phyloP scores from a whole-genome alignment of 2,329 filamentous ascomycete species.

The Phyllosticta ampelicida region DNA sequence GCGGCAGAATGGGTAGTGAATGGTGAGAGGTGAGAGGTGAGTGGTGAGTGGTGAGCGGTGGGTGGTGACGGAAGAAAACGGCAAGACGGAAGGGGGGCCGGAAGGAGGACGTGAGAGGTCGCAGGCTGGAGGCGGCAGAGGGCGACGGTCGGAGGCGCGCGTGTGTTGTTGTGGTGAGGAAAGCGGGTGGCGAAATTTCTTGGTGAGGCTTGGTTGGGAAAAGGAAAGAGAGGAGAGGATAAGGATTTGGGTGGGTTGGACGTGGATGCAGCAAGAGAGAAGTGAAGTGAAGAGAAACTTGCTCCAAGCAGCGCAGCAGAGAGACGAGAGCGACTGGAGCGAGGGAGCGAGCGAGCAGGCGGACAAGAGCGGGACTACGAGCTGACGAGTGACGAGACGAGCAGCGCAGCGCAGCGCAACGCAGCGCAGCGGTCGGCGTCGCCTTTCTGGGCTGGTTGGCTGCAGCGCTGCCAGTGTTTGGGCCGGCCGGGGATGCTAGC shows the following conservation, averaged over 20 bases:
- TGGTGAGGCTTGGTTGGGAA: no score
- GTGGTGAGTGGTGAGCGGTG: no score
- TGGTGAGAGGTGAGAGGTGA: no score
- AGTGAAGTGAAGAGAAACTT: not conserved
- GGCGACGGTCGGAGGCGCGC: not conserved
- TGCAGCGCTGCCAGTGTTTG: not conserved
- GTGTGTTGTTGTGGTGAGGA: no score
- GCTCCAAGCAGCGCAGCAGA: not conserved
- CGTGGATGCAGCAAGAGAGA: no score
- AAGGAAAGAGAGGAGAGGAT: no score
- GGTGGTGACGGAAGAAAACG: constrained; percentile 4
- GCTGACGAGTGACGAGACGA: not conserved
- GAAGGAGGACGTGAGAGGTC: not conserved
- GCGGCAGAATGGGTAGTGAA: no score
- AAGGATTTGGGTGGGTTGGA: no score
- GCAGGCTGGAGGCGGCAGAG: not conserved
- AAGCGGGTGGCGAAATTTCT: no score
- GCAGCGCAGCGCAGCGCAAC: no score
- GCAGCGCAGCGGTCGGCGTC: not conserved
- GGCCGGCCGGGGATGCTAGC: not conserved
- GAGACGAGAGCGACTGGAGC: no score
- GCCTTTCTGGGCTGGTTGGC: not conserved
- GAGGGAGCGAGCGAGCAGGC: no score
- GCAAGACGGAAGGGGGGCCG: not conserved
- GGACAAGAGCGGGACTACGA: not conserved